These are phyloP conservation scores for Tephrocybe sp. DNA, from an alignment of 768 basidiomycete genomes.

Conservation along the genomic window DNA sequence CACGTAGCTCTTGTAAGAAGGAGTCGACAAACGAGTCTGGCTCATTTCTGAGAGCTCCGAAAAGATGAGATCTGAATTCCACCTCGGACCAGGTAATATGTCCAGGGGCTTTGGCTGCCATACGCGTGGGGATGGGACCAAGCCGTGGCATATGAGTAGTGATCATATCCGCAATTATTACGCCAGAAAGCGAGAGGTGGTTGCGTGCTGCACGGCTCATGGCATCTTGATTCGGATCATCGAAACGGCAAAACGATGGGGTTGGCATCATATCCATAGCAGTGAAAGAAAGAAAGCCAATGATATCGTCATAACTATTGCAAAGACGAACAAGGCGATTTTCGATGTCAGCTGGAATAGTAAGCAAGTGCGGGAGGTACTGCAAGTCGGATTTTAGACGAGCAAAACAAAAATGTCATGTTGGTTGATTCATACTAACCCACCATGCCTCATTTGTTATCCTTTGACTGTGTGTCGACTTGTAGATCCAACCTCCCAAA, in stretches of 20 bases:
- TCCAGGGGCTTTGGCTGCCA: conserved; percentile 11
- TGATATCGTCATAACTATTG: conserved; percentile 27
- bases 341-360: conserved; percentile 21
- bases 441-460: conserved; percentile 30
- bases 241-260: conserved; percentile 20
- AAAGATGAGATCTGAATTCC: conserved; percentile 24
- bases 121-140: conserved; percentile 6
- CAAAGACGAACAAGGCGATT: conserved; percentile 29
- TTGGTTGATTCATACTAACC: no score
- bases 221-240: not conserved
- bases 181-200: not conserved
- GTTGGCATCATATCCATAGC: conserved; percentile 18
- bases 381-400: not conserved
- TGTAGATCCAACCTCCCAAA: conserved; percentile 31
- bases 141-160: not conserved
- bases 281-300: conserved; percentile 25
- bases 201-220: not conserved
- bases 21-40: conserved; percentile 21
- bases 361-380: not conserved
- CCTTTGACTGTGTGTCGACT: conserved; percentile 13
- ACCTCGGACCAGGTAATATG: conserved; percentile 23
- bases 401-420: no score
- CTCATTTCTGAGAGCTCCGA: conserved; percentile 29
- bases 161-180: conserved; percentile 18
- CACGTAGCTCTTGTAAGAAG: conserved; percentile 27